Base-by-base conservation (phyloP, 768 basidiomycete species). In the Arthromyces matolae region DNA sequence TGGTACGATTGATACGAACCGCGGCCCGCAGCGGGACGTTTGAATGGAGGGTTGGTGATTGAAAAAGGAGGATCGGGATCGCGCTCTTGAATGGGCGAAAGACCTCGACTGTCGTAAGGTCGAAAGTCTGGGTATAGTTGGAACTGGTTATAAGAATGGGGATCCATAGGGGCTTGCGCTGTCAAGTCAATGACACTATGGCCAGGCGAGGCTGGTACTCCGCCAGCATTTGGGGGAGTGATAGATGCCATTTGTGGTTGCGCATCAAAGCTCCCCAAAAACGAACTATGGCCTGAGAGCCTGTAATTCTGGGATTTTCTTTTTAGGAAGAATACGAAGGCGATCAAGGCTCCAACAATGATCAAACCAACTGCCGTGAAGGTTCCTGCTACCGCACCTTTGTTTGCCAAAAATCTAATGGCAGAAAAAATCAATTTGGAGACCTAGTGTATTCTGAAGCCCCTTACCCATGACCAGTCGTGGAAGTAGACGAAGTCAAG, bases 371-470 rank as follows among this genome's bases (percentile, higher is more conserved):
- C 59, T 16, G 65, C 53, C 10, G 64, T 60, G 44, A 70, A 72
- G 16, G 62, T 65, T 18, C 63, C 69, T 4, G 66, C 66, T 13
- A 72, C 64, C 9, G 66, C 65, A n/a, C 56, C 63, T 54, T 68
- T 71, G 47, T 69, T 70, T 14, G 58, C 51, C 64, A 61, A 69
- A 46, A 72, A 70, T n/a, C 70, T 71, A 31, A 14, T 10, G 19
- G 18, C 49, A 33, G 44, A 51, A 49, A 37, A 52, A 32, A n/a
- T 36, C 52, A n/a, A 31, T 40, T 29, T 19, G 8, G 25, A 16
- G 20, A 28, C 33, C 9, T 45, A 20, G 33, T 4, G 32, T 19
- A 24, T n/a, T n/a, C n/a, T n/a, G 6, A 19, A 31, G 16, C 31
- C 29, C 42, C 50, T 35, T 35, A 57, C 55, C 54, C 60, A 12